phyloP scores from a whole-genome alignment of 2,329 filamentous ascomycete species.

The Grosmannia penicillata region DNA sequence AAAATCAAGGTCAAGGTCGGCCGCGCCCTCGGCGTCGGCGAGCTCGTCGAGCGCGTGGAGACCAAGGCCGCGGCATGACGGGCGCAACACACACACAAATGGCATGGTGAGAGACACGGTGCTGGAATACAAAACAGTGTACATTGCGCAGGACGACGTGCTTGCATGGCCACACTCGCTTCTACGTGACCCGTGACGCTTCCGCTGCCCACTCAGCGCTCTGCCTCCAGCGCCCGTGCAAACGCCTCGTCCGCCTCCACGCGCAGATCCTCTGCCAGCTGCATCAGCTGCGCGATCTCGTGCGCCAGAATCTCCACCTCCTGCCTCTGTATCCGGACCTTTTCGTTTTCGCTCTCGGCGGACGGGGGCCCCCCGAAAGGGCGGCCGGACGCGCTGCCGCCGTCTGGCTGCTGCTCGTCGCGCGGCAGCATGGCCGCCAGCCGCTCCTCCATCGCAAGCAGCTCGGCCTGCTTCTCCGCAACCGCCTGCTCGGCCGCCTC shows the following conservation, averaged over 20 bases:
- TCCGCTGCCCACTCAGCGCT: too few relatives aligned
- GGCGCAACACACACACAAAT: not conserved
- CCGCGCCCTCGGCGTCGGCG: slow-evolving; percentile 61
- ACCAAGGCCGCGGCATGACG: slow-evolving; percentile 23
- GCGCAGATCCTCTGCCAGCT: slow-evolving; percentile 21
- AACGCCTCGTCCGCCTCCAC: slow-evolving; percentile 32
- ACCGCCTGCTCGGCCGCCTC: slow-evolving; percentile 21
- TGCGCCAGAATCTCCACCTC: slow-evolving; percentile 16
- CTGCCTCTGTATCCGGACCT: slow-evolving; percentile 9
- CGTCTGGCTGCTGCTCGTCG: not conserved
- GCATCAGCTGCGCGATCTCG: slow-evolving; percentile 24
- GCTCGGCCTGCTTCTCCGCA: slow-evolving; percentile 15
- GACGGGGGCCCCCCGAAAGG: slow-evolving; percentile 1
- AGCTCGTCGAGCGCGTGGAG: slow-evolving; percentile 59
- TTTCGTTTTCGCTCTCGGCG: slow-evolving; percentile 7
- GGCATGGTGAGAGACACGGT: not conserved
- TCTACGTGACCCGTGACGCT: too few relatives aligned
- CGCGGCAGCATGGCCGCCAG: slow-evolving; percentile 10
- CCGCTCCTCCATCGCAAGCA: slow-evolving; percentile 12
- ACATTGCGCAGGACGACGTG: not conserved
- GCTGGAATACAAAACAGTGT: too few relatives aligned
- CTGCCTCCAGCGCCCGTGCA: slow-evolving; percentile 24
- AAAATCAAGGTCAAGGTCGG: slow-evolving; percentile 81
- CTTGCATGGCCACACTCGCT: too few relatives aligned
- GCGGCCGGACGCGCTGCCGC: not conserved